phyloP scores from a whole-genome alignment of 495 filamentous ascomycete species.

The Trichoderma reesei region DNA sequence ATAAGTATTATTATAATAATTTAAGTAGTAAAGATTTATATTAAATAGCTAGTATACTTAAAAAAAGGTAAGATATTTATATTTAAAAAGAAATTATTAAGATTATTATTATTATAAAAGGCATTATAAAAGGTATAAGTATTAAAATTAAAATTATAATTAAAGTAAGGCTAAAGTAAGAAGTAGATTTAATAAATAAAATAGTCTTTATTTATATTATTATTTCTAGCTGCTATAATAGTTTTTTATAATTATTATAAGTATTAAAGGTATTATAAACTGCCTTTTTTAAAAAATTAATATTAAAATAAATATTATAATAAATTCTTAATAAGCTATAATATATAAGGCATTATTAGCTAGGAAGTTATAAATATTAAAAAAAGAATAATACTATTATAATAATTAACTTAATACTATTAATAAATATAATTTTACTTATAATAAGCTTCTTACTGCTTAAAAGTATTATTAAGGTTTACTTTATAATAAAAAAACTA shows the following conservation, averaged over 20 bases:
- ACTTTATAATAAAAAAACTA: neutral
- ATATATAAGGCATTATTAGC: neutral
- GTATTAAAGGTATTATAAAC: neutral
- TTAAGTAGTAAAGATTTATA: neutral
- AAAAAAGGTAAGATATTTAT: neutral
- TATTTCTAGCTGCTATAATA: neutral
- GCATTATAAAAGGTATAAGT: neutral
- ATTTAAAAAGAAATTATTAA: constrained; percentile 5
- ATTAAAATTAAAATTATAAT: neutral
- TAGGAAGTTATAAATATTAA: neutral
- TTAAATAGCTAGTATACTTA: neutral
- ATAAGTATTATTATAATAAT: neutral
- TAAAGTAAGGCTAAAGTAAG: neutral
- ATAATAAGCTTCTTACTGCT: neutral
- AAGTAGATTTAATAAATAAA: constrained; percentile 8
- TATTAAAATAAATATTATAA: neutral
- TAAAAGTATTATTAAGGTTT: neutral
- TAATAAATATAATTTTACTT: neutral
- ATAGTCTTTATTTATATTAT: constrained; percentile 4
- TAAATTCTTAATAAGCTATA: neutral
- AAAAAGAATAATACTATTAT: neutral
- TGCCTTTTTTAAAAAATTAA: neutral
- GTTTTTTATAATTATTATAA: constrained; percentile 1
- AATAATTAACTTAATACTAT: constrained; percentile 4
- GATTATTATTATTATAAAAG: neutral